These are phyloP conservation scores for Sinapis alba DNA, from an alignment of 441 rosid genomes.

Conservation along the genomic window DNA sequence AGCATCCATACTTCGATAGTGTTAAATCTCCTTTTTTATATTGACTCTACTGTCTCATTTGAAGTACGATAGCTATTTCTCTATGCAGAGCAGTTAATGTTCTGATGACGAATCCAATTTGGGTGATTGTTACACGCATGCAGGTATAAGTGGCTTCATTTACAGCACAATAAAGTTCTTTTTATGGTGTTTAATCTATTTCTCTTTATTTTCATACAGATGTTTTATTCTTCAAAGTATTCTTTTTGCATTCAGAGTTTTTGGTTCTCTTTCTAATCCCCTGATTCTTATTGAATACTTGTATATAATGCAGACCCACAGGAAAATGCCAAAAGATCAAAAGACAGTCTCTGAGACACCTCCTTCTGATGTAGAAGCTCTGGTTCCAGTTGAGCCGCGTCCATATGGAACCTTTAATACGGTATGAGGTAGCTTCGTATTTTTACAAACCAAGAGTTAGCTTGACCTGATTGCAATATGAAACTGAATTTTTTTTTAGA, in stretches of 20 bases:
- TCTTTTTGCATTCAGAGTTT: constrained; percentile 12
- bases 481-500: not conserved
- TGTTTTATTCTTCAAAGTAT: not conserved
- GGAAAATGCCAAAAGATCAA: constrained; percentile 51
- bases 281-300: constrained; percentile 15
- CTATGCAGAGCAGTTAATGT: constrained; percentile 81
- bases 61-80: constrained; percentile 27
- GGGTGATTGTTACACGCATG: constrained; percentile 98
- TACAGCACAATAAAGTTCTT: not conserved
- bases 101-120: constrained; percentile 87
- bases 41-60: constrained; percentile 13
- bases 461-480: not conserved
- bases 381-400: constrained; percentile 56
- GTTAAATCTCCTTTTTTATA: not conserved
- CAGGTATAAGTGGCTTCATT: constrained; percentile 57
- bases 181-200: not conserved
- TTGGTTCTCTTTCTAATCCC: not conserved
- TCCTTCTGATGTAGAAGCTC: constrained; percentile 48
- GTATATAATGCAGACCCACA: constrained; percentile 70
- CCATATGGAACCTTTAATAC: constrained; percentile 72
- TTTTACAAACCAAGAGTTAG: not conserved
- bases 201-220: not conserved
- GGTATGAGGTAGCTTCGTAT: constrained; percentile 49
- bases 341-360: constrained; percentile 30
- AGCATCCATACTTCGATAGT: not conserved